Conservation (phyloP, 768 basidiomycete species). For the Mycena albidolilacea region DNA sequence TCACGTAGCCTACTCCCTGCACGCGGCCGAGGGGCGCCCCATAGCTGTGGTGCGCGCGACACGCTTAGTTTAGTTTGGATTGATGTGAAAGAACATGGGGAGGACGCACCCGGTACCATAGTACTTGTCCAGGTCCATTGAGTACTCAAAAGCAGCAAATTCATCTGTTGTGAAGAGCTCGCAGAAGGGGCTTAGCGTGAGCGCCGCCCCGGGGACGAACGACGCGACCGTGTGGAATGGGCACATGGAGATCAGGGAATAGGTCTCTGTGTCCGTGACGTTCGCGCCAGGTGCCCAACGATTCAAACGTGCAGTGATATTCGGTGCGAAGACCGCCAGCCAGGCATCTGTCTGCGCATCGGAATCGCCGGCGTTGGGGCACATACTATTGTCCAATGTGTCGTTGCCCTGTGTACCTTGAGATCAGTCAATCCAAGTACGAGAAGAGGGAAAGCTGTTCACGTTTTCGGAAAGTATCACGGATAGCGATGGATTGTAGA, state of each 20-base stretch:
- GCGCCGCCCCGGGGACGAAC: no score
- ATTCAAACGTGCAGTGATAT: conserved; percentile 74
- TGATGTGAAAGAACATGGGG: no score
- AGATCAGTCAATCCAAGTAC: neutral
- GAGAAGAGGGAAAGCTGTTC: neutral
- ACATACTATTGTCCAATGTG: conserved; percentile 78
- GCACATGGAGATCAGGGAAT: conserved; percentile 79
- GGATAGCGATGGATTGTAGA: conserved; percentile 63
- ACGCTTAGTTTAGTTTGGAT: no score
- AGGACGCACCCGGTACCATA: conserved; percentile 72
- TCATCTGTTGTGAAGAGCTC: conserved; percentile 75
- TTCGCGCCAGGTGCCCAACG: conserved; percentile 72
- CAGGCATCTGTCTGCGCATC: conserved; percentile 64
- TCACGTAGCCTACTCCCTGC: conserved; percentile 90
- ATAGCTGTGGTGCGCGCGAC: conserved; percentile 42
- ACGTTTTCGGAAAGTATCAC: conserved; percentile 68
- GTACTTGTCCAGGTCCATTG: conserved; percentile 82
- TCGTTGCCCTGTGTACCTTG: conserved; percentile 65
- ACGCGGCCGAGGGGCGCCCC: conserved; percentile 81
- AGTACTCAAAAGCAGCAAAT: conserved; percentile 78
- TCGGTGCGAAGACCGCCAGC: conserved; percentile 67
- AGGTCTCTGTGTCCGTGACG: conserved; percentile 68
- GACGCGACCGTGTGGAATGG: conserved; percentile 79
- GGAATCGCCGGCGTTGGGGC: conserved; percentile 67
- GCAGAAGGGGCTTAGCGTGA: conserved; percentile 75